phyloP scores from a whole-genome alignment of 2,329 filamentous ascomycete genomes.

The Fusarium chlamydosporum region DNA sequence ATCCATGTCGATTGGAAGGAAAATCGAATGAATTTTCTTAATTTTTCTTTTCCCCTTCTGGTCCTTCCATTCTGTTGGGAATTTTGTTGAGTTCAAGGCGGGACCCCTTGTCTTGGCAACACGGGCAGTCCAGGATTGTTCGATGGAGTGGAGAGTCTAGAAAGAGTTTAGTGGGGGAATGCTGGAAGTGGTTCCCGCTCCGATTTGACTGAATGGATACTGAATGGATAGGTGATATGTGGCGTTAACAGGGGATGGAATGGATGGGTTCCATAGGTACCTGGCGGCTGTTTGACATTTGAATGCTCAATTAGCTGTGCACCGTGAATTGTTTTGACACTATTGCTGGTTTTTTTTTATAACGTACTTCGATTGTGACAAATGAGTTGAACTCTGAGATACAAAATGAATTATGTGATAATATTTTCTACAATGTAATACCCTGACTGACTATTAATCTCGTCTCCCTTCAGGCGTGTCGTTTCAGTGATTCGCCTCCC shows the following conservation, averaged over 20 bases:
- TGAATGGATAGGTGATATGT: conserved; percentile 23
- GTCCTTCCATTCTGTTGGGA: conserved; percentile 55
- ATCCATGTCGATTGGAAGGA: conserved; percentile 20
- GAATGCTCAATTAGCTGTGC: not conserved
- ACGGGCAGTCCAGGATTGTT: conserved; percentile 40
- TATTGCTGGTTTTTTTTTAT: not conserved
- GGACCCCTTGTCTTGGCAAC: conserved; percentile 45
- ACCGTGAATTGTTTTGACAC: not conserved
- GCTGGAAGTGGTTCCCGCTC: conserved; percentile 1
- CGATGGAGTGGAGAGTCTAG: conserved; percentile 12
- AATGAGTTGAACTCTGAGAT: too few relatives aligned
- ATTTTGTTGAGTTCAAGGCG: conserved; percentile 55
- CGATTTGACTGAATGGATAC: conserved; percentile 27
- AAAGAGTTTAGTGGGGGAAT: too few relatives aligned
- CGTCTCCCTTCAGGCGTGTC: too few relatives aligned
- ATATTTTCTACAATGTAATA: too few relatives aligned
- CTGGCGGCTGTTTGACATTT: conserved; percentile 18
- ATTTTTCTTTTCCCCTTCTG: conserved; percentile 35
- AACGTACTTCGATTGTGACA: not conserved
- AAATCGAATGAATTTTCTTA: too few relatives aligned
- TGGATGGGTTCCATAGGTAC: conserved; percentile 1
- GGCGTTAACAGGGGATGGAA: conserved; percentile 12
- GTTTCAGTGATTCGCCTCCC: conserved; percentile 16
- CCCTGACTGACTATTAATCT: too few relatives aligned
- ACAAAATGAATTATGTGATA: too few relatives aligned